Conservation (phyloP, 768 basidiomycete genomes). For the Kwoniella sp. region DNA sequence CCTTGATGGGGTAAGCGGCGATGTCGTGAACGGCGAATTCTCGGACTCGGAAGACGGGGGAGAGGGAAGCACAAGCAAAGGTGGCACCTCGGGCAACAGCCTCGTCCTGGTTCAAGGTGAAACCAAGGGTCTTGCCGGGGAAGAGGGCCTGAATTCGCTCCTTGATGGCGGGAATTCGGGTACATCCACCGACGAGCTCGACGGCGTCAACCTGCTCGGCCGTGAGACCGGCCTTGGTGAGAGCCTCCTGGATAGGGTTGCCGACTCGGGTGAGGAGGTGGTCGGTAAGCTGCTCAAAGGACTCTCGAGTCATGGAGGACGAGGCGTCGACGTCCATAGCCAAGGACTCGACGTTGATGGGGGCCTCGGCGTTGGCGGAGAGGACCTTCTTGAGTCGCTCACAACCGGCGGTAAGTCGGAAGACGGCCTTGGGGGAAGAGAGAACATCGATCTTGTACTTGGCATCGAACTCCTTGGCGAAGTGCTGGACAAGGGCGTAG, state of each 20-base stretch:
- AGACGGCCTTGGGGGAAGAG: slow-evolving; percentile 84
- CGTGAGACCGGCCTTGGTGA: slow-evolving; percentile 76
- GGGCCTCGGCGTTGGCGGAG: slow-evolving; percentile 86
- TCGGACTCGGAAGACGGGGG: slow-evolving; percentile 95
- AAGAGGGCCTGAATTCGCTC: slow-evolving; percentile 81
- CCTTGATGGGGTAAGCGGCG: slow-evolving; percentile 83
- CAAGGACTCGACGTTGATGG: slow-evolving; percentile 91
- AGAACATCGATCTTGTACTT: slow-evolving; percentile 98
- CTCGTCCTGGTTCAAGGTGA: slow-evolving; percentile 97
- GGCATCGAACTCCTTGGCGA: slow-evolving; percentile 85
- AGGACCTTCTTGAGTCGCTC: slow-evolving; percentile 96
- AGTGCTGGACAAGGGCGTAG: slow-evolving; percentile 83
- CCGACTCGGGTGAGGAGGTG: slow-evolving; percentile 76
- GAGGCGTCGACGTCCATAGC: slow-evolving; percentile 93
- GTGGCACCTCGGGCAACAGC: slow-evolving; percentile 94
- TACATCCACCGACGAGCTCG: slow-evolving; percentile 91
- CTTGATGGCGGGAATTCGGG: slow-evolving; percentile 91
- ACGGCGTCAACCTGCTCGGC: slow-evolving; percentile 84
- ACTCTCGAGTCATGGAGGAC: slow-evolving; percentile 78
- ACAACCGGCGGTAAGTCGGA: slow-evolving; percentile 84
- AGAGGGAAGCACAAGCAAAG: slow-evolving; percentile 94
- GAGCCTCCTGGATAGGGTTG: slow-evolving; percentile 73
- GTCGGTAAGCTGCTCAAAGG: slow-evolving; percentile 76
- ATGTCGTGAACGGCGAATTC: slow-evolving; percentile 90
- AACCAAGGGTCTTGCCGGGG: slow-evolving; percentile 77